Evolutionary conservation across 371 early-diverging fungal genomes (phyloP), one percentile per base, ranked within the genome.

Genomic region (Mucor racemosus): DNA sequence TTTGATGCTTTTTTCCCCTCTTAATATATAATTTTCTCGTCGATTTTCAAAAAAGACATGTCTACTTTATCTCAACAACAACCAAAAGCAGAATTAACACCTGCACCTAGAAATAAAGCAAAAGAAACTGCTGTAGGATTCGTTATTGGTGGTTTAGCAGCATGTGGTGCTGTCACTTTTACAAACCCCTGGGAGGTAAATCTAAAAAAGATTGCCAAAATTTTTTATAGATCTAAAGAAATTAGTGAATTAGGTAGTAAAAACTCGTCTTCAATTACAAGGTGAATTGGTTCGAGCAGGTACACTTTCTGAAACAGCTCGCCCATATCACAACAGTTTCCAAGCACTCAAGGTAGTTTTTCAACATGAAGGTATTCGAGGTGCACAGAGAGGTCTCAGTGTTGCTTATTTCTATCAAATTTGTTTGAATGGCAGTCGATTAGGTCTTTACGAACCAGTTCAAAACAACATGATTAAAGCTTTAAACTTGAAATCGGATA

Each of bases 181-280:
- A 94, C 96, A 19, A 97, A 97, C 76, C 96, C 96, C 1, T 90
- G 90, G 80, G 96, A 96, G 89, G 94, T 95, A 83, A 44, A 33
- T 3, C 21, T 7, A 34, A n/a, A 39, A 34, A 14, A 33, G 33
- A 53, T 7, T 5, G 34, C 14, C 10, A 33, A 54, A 5, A 17
- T 7, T 6, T 15, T 26, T 3, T 26, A 26, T 26, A 26, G 26
- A 17, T 26, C 50, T 50, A 55, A 38, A 46, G 8, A 8, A 39
- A 56, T 14, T 9, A 53, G 34, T 7, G 56, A 1, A 33, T 55
- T 53, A 95, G 94, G 94, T 97, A 5, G 95, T 97, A 54, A 98
- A 98, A 73, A 96, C 96, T 33, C 89, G 99, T 50, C 83, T 97
- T 62, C 99, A 98, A 75, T 85, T 97, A 42, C 98, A 97, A 78